Base-by-base conservation (phyloP, 345 rosid genomes). In the Aethionema arabicum region DNA sequence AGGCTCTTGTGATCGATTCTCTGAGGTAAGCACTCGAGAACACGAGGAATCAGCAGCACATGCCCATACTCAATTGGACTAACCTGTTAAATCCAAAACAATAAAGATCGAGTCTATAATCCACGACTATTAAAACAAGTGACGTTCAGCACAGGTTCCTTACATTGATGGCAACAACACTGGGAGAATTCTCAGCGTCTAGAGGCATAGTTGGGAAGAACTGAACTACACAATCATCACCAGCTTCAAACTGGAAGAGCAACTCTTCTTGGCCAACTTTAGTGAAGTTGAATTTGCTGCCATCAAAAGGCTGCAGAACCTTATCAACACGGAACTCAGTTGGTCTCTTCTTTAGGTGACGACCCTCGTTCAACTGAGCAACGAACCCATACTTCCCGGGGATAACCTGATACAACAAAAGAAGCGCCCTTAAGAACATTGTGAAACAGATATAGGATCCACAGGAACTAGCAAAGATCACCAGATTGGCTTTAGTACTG, bases 1-100 rank as follows among this genome's bases (percentile, higher is more conserved):
- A 95, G 82, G 84, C 91, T 95, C 56, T 88, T 82, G 50, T 67
- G 86, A 68, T 95, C 97, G 16, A 95, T 95, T 86, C 89, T 88
- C 82, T 95, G 99, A 7, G 99, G 99, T 73, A 90, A 76, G 84
- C 93, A 85, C 71, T 95, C 95, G 12, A 88, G 80, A 63, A 95
- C 73, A 4, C 81, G 96, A n/a, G 99, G 99, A 73, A 95, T 85
- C 81, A 95, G 77, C 65, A 95, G 80, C 61, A 95, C 97, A 44
- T 95, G 99, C 11, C 99, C 99, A 64, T 95, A 95, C 71, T 95
- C 99, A 29, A 95, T 95, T 0, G 99, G 97, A 68, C 99, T 95
- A 46, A 95, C 99, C 99, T 95, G 86, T 71, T 45, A 37, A 45
- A 59, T 2, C 50, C 11, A 15, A 48, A 27, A 12, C 44, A 53